Conservation (phyloP, 768 basidiomycete genomes). For the Suillus ampliporus region DNA sequence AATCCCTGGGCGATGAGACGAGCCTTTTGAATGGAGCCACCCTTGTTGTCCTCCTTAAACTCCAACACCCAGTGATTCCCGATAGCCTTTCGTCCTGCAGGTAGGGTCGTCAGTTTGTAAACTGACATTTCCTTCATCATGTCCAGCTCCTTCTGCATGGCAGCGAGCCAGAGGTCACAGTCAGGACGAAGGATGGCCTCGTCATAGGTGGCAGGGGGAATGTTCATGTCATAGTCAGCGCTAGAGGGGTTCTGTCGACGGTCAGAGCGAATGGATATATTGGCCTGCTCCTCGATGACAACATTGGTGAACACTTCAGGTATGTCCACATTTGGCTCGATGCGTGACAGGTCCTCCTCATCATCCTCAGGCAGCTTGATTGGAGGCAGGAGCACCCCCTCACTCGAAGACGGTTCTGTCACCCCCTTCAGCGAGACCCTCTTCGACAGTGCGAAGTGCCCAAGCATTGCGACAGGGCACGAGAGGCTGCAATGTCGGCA, state of each 20-base stretch:
- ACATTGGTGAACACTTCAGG: background rate
- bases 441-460: too few relatives aligned
- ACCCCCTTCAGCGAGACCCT: too few relatives aligned
- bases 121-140: background rate
- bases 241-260: background rate
- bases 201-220: background rate
- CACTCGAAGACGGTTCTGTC: too few relatives aligned
- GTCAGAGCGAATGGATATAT: background rate
- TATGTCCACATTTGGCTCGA: background rate
- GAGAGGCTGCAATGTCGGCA: too few relatives aligned
- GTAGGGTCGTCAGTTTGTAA: background rate
- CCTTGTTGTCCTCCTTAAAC: slow-evolving; percentile 7
- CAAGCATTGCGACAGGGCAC: too few relatives aligned
- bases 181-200: background rate
- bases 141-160: background rate
- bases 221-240: background rate
- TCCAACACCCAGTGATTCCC: background rate
- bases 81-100: background rate
- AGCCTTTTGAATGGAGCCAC: background rate
- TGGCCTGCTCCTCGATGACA: background rate
- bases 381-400: too few relatives aligned
- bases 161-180: background rate
- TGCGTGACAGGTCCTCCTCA: too few relatives aligned
- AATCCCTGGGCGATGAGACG: background rate
- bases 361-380: too few relatives aligned